Base-by-base conservation (phyloP, 2,329 filamentous ascomycete species). In the Aspergillus flavus region DNA sequence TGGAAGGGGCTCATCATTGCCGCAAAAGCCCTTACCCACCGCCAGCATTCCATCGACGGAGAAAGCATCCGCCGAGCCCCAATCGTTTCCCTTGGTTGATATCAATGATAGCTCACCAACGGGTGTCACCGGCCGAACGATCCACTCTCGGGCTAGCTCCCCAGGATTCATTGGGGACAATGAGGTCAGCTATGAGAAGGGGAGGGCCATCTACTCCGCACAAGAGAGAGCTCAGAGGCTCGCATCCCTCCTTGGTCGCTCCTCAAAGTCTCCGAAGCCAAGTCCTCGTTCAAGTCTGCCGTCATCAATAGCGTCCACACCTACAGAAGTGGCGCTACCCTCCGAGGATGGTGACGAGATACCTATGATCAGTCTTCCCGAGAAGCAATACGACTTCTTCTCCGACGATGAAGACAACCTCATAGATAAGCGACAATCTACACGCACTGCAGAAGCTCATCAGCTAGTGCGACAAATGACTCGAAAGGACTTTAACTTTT, bases 391-490 rank as follows among this genome's bases (percentile, higher is more conserved):
- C 67, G 66, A 73, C 52, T 66, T 71, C 52, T 66, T 68, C 26
- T 71, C 76, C 66, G 73, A 77, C 62, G 69, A 78, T 71, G 74
- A 75, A 64, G 67, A 66, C 58, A 66, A 63, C 56, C 63, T 70
- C 36, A 57, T 71, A 66, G 64, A 73, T 65, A 65, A 71, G 59
- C 69, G 66, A 69, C 69, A 67, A 64, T 71, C 71, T 61, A 69
- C 67, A 52, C 70, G 63, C 63, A 71, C 66, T 53, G 69, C 70
- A n/a, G 69, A 78, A 73, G 73, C 74, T 61, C 72, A 73, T 60
- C 65, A 71, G 62, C 66, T 75, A 60, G 72, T 76, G 62, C 74
- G 69, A 66, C 75, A 75, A 72, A 79, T 80, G 76, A 72, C 76
- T 69, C 69, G 69, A 61, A 71, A 65, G 64, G 75, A 76, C 61